phyloP scores from a whole-genome alignment of 768 basidiomycete species.

The Boletales sp. region DNA sequence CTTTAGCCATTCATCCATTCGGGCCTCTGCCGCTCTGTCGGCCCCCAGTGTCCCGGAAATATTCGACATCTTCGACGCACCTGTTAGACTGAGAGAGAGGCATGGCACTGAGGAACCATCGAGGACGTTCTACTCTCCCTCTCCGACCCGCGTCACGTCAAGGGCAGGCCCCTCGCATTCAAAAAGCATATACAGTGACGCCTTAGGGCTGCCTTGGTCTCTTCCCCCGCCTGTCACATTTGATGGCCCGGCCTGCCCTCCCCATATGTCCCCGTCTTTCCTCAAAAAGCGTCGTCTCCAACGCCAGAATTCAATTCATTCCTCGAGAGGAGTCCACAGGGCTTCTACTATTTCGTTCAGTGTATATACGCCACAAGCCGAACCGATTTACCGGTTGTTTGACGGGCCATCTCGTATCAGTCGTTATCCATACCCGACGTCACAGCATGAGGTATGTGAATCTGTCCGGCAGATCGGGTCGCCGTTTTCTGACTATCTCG shows the following conservation, averaged over 20 bases:
- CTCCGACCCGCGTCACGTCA: slow-evolving; percentile 4
- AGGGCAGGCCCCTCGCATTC: slow-evolving; percentile 6
- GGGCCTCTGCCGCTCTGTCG: slow-evolving; percentile 6
- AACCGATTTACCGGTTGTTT: slow-evolving; percentile 37
- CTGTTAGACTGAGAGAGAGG: slow-evolving; percentile 37
- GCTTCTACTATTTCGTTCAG: slow-evolving; percentile 2
- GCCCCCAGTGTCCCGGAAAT: slow-evolving; percentile 30
- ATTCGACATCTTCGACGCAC: slow-evolving; percentile 53
- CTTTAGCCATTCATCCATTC: slow-evolving; percentile 13
- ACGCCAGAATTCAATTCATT: slow-evolving; percentile 5
- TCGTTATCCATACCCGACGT: slow-evolving; percentile 13
- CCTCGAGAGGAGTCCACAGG: slow-evolving; percentile 1
- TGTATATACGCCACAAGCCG: slow-evolving; percentile 24
- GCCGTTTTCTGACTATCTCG: not conserved
- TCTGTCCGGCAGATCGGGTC: not conserved
- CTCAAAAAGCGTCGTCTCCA: slow-evolving; percentile 9
- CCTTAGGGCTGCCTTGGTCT: slow-evolving; percentile 23
- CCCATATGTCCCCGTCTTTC: slow-evolving; percentile 16
- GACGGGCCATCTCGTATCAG: slow-evolving; percentile 43
- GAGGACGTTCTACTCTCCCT: slow-evolving; percentile 1
- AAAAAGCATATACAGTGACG: slow-evolving; percentile 2
- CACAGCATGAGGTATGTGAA: slow-evolving; percentile 15
- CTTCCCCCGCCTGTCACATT: slow-evolving; percentile 45
- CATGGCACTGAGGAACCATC: slow-evolving; percentile 23
- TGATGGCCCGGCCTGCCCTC: slow-evolving; percentile 46